Evolutionary conservation across 768 basidiomycete species (phyloP).

Genomic region (Suillus americanus): DNA sequence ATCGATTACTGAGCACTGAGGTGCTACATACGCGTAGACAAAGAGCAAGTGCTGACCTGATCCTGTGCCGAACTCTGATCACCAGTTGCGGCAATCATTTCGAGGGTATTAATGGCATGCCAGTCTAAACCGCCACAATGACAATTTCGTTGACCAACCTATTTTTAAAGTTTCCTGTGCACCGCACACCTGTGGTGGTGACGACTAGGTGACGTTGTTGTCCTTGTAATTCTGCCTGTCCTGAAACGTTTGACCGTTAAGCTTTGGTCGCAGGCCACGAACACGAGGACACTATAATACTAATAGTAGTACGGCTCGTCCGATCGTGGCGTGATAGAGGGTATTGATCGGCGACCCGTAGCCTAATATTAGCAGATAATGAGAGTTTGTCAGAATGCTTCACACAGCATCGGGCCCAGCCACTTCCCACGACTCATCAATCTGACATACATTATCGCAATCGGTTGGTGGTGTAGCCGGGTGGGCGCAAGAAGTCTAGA

Average conservation of each 20-base stretch:
- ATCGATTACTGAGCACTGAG: background rate
- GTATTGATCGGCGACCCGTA: background rate
- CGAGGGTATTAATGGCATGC: background rate
- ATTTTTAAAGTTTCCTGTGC: background rate
- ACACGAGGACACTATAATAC: background rate
- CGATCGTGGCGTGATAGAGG: background rate
- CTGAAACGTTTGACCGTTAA: background rate
- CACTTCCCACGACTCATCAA: background rate
- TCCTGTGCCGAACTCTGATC: background rate
- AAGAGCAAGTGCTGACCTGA: background rate
- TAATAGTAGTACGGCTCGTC: background rate
- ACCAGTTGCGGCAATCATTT: background rate
- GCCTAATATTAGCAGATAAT: background rate
- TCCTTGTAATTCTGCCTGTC: background rate
- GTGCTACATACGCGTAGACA: background rate
- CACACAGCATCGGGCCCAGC: background rate
- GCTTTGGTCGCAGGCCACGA: background rate
- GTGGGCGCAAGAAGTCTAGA: background rate
- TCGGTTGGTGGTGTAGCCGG: background rate
- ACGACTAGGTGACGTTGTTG: background rate
- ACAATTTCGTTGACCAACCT: background rate
- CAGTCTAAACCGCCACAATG: background rate
- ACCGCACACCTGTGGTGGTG: background rate
- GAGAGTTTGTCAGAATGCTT: background rate
- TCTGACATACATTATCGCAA: background rate